Evolutionary conservation across 1,284 basidiomycete species (phyloP).

Genomic region (Phellopilus nigrolimitatus): DNA sequence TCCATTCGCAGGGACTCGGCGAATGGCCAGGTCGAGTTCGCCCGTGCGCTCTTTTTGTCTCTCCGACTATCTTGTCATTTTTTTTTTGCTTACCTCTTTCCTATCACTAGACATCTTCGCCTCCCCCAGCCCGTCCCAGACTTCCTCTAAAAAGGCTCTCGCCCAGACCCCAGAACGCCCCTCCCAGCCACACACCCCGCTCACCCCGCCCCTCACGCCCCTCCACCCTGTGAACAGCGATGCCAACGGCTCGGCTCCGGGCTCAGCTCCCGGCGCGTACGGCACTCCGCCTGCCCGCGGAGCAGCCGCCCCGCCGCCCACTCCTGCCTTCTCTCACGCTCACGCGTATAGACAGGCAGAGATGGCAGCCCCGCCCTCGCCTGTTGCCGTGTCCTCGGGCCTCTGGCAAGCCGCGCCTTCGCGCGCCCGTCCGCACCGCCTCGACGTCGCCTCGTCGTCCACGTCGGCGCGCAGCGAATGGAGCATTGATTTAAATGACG

Average conservation of each 20-base stretch:
- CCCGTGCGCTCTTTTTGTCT: background rate
- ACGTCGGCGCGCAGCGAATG: background rate
- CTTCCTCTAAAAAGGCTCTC: conserved; percentile 2
- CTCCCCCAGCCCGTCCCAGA: conserved; percentile 12
- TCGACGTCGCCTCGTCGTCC: background rate
- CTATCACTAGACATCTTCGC: conserved; percentile 6
- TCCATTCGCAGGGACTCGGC: background rate
- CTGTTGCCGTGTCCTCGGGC: conserved; percentile 1
- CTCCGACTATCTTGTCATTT: background rate
- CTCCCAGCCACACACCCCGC: conserved; percentile 17
- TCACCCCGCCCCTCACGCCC: conserved; percentile 18
- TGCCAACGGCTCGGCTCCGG: background rate
- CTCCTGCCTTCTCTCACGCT: conserved; percentile 5
- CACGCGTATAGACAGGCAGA: background rate
- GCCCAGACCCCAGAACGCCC: conserved; percentile 2
- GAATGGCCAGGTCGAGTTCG: background rate
- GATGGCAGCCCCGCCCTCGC: conserved; percentile 3
- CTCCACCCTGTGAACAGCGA: background rate
- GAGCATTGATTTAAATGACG: conserved; percentile 1
- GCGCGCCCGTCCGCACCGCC: conserved; percentile 2
- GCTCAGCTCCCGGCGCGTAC: background rate
- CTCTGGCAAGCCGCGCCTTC: background rate
- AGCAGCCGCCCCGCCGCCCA: conserved; percentile 14
- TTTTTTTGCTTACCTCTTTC: background rate
- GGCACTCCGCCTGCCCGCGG: conserved; percentile 10